A percentile compares a stretch with the other conserved stretches of the same genome.
These are phyloP conservation scores for Pyrenophora teres DNA, from an alignment of 2,329 filamentous ascomycete species.

Conservation along the genomic window DNA sequence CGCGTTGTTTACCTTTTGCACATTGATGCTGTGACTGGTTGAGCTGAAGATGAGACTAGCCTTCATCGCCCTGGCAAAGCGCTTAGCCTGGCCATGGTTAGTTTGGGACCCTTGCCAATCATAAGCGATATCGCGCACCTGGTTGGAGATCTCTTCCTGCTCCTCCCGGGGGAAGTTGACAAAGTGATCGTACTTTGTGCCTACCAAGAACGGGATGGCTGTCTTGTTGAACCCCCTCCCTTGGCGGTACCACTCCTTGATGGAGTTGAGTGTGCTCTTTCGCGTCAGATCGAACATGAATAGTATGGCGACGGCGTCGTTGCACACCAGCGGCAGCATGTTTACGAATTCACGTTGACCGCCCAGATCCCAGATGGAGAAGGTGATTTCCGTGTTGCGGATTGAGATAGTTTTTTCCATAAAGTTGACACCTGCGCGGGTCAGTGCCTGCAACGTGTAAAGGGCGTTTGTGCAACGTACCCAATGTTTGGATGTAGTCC, in stretches of 20 bases:
- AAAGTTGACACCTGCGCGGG: slow-evolving; percentile 83
- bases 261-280: slow-evolving; percentile 97
- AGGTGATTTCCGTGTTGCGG: slow-evolving; percentile 98
- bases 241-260: slow-evolving; percentile 99
- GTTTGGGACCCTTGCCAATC: neutral
- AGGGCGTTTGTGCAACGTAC: slow-evolving; percentile 49
- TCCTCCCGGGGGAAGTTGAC: slow-evolving; percentile 98
- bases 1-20: slow-evolving; percentile 77
- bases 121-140: slow-evolving; percentile 60
- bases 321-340: slow-evolving; percentile 99
- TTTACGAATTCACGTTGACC: slow-evolving; percentile 99
- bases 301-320: slow-evolving; percentile 95
- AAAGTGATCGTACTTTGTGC: slow-evolving; percentile 99
- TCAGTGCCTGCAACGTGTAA: slow-evolving; percentile 17
- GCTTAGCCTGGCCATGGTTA: slow-evolving; percentile 68
- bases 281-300: slow-evolving; percentile 99
- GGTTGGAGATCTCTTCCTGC: slow-evolving; percentile 97
- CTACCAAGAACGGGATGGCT: slow-evolving; percentile 95
- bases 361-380: slow-evolving; percentile 98
- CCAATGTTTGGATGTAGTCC: slow-evolving; percentile 98
- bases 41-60: slow-evolving; percentile 97
- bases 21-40: slow-evolving; percentile 98
- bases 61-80: slow-evolving; percentile 98
- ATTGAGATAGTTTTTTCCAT: slow-evolving; percentile 99
- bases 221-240: slow-evolving; percentile 99